A percentile compares a stretch with the other conserved stretches of the same genome.
Conservation (phyloP, 331 rosid species). For the Cydonia oblonga region DNA sequence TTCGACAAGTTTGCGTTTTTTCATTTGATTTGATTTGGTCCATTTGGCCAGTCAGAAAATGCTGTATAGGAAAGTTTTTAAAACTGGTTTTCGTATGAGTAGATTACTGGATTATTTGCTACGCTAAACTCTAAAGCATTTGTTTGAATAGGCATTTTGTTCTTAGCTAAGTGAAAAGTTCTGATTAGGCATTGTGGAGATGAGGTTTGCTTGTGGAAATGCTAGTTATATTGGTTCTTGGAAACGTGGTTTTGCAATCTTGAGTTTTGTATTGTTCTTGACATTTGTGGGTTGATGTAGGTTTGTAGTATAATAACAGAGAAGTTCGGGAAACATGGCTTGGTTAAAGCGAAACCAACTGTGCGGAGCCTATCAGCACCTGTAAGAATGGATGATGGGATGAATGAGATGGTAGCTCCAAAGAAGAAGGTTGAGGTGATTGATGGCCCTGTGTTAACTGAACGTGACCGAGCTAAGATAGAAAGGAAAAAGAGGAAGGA, state of each 20-base stretch:
- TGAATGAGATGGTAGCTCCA: slow-evolving; percentile 63
- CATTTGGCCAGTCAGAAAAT: not conserved
- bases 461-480: slow-evolving; percentile 68
- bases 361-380: slow-evolving; percentile 86
- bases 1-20: not conserved
- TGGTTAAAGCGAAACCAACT: slow-evolving; percentile 65
- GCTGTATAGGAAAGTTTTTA: not conserved
- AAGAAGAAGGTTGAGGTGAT: slow-evolving; percentile 74
- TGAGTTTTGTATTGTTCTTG: not conserved
- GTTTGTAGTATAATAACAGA: slow-evolving; percentile 68
- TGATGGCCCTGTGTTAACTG: slow-evolving; percentile 78
- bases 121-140: too few species aligned
- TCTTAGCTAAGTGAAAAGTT: not conserved
- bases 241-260: not conserved
- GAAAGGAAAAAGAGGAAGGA: slow-evolving; percentile 88
- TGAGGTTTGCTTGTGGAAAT: not conserved
- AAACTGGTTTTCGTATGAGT: not conserved
- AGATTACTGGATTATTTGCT: not conserved
- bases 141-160: not conserved
- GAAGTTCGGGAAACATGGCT: slow-evolving; percentile 82
- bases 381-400: slow-evolving; percentile 78
- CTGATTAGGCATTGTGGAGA: not conserved
- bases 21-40: not conserved
- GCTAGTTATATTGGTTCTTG: not conserved
- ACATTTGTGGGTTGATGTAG: slow-evolving; percentile 16